Percentiles rank a stretch among this genome's conserved stretches.
These are phyloP conservation scores for Cryptococcus wingfieldii DNA, from an alignment of 1,284 basidiomycete genomes.

Conservation along the genomic window DNA sequence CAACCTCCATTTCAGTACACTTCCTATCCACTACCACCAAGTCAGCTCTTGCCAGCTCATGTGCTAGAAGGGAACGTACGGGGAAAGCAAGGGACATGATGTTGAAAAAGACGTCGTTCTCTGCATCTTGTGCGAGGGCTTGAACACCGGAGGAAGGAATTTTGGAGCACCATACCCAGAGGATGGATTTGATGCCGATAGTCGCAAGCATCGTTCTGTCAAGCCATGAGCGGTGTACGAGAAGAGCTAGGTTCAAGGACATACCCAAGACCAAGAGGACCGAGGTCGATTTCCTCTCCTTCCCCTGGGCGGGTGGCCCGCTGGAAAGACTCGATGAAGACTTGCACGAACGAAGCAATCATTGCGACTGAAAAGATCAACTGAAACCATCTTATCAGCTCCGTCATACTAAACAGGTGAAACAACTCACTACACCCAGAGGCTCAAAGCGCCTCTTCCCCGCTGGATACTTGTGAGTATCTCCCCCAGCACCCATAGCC, in stretches of 20 bases:
- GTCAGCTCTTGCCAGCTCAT: background rate
- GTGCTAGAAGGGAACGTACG: slow-evolving; percentile 29
- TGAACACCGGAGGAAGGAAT: slow-evolving; percentile 47
- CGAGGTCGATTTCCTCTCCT: slow-evolving; percentile 36
- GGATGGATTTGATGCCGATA: slow-evolving; percentile 53
- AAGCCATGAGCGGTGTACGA: background rate
- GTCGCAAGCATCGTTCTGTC: slow-evolving; percentile 53
- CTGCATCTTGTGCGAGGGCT: slow-evolving; percentile 52
- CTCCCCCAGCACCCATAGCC: slow-evolving; percentile 45
- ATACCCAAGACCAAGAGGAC: slow-evolving; percentile 42
- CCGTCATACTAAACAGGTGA: background rate
- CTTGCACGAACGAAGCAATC: slow-evolving; percentile 53
- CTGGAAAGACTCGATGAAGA: slow-evolving; percentile 52
- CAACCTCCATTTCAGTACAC: slow-evolving; percentile 34
- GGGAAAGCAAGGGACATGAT: slow-evolving; percentile 56
- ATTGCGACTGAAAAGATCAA: slow-evolving; percentile 57
- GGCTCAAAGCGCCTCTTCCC: slow-evolving; percentile 55
- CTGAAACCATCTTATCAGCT: slow-evolving; percentile 13
- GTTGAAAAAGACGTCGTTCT: slow-evolving; percentile 57
- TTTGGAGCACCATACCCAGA: slow-evolving; percentile 49
- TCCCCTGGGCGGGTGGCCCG: slow-evolving; percentile 40
- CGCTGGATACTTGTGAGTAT: slow-evolving; percentile 50
- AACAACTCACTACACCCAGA: slow-evolving; percentile 44
- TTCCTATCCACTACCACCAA: slow-evolving; percentile 37
- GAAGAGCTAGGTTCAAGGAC: slow-evolving; percentile 2